Evolutionary conservation across 352 stramenopile genomes (phyloP), one percentile per base, ranked within the genome.

Genomic region (Globisporangium acanthophoron): DNA sequence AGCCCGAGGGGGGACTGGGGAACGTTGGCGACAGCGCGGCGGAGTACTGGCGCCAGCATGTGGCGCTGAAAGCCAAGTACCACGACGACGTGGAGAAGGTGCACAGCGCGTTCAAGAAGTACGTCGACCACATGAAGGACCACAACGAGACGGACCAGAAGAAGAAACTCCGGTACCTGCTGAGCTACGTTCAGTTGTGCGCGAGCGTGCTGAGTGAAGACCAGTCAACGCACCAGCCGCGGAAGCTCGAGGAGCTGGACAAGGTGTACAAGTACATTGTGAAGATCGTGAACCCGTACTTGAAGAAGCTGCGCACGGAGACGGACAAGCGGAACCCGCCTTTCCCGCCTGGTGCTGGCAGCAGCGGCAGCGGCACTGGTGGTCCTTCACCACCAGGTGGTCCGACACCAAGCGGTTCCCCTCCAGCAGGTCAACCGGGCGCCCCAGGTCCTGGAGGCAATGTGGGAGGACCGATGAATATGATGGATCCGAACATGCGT

Each of bases 221-320:
- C 68, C 83, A 87, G 63, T 62, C 77, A 24, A 87, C 80, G 40
- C 69, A 88, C 46, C 69, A 73, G 40, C 75, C 83, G 18, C 83
- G 83, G n/a, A 87, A 87, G 61, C 70, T 93, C 13, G 80, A 91
- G 31, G 83, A 93, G 64, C 71, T 93, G 29, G 83, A 91, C 69
- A 93, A 90, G 69, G 83, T 93, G 48, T 91, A 89, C 74, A 93
- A 93, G 74, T 93, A 93, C 76, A 90, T 93, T 57, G 78, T 93
- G 35, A 90, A 90, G 58, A 93, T 93, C 54, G 83, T 93, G 51
- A 88, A 90, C 54, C 83, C 83, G 62, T 93, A 91, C 59, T 61
- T 93, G 66, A 93, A 93, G 66, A 93, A 93, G 60, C 62, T 93
- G 56, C 82, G 79, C 33, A 87, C 78, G 8, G 83, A 93, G 64